phyloP scores from a whole-genome alignment of 2,329 filamentous ascomycete genomes.

The Fusarium clavum region DNA sequence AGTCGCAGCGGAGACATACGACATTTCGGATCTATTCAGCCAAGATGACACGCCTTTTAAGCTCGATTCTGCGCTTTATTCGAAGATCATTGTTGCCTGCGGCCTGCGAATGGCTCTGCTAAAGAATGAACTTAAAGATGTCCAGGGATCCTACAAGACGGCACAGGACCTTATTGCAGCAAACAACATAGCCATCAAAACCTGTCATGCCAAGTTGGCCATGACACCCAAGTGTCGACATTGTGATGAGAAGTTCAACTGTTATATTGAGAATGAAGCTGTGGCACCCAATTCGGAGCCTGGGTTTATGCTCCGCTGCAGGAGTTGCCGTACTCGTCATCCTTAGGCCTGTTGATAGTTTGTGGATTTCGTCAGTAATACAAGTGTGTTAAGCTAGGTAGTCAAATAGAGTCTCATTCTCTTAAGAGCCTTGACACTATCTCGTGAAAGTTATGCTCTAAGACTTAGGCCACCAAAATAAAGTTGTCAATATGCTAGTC shows the following conservation, averaged over 20 bases:
- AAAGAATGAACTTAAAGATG: not conserved
- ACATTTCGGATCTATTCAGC: not conserved
- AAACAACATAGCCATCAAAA: not conserved
- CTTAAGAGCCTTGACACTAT: no score
- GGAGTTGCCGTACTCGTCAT: not conserved
- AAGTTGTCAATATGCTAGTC: not conserved
- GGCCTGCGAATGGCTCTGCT: not conserved
- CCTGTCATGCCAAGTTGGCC: not conserved
- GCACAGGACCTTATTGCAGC: not conserved
- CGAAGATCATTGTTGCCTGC: not conserved
- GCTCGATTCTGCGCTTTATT: not conserved
- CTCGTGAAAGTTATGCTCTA: no score
- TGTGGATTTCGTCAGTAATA: no score
- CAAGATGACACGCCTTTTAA: not conserved
- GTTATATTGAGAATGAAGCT: not conserved
- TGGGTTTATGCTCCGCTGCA: not conserved
- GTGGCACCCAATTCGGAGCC: no score
- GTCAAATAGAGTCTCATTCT: no score
- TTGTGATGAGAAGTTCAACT: not conserved
- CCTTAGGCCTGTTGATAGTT: not conserved
- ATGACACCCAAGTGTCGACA: not conserved
- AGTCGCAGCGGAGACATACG: not conserved
- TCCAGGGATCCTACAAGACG: not conserved
- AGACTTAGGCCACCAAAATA: not conserved
- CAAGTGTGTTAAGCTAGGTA: no score